These are phyloP conservation scores for Hanseniaspora lindneri DNA, from an alignment of 805 yeast species.

Conservation along the genomic window DNA sequence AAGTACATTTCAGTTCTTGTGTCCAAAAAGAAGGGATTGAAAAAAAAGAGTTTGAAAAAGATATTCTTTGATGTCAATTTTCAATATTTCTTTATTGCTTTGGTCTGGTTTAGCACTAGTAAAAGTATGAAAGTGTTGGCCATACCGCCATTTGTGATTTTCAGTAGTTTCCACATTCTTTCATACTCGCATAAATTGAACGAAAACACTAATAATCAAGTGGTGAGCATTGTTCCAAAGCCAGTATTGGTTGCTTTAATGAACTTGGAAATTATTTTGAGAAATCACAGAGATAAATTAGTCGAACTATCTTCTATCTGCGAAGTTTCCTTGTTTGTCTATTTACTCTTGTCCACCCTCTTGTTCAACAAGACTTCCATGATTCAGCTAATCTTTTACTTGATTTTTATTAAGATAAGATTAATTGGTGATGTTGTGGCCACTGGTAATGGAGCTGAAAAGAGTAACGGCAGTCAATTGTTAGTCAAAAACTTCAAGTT, in stretches of 20 bases:
- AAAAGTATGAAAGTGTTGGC: conserved; percentile 41
- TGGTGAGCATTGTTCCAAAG: conserved; percentile 48
- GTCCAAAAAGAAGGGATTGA: conserved; percentile 20
- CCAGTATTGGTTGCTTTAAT: conserved; percentile 24
- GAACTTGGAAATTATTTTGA: conserved; percentile 35
- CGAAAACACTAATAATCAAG: conserved; percentile 35
- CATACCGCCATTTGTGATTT: conserved; percentile 60
- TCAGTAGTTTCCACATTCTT: conserved; percentile 71
- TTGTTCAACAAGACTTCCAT: conserved; percentile 1
- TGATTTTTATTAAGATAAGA: conserved; percentile 11
- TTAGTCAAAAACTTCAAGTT: conserved; percentile 4
- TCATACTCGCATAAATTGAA: conserved; percentile 35
- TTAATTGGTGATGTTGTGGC: not conserved
- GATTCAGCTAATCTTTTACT: conserved; percentile 6
- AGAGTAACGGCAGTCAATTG: conserved; percentile 3
- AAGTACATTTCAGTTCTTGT: conserved; percentile 29
- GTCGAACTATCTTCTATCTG: conserved; percentile 48
- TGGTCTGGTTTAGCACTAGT: conserved; percentile 47
- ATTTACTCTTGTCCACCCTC: conserved; percentile 1
- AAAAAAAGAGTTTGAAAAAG: conserved; percentile 21
- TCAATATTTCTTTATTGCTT: conserved; percentile 54
- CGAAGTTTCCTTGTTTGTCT: conserved; percentile 37
- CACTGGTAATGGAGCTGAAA: not conserved
- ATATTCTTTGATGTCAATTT: conserved; percentile 52
- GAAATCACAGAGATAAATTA: conserved; percentile 45